Evolutionary conservation across 1,284 basidiomycete genomes (phyloP), one percentile per base, ranked within the genome.

Genomic region (Apiotrichum laibachii): DNA sequence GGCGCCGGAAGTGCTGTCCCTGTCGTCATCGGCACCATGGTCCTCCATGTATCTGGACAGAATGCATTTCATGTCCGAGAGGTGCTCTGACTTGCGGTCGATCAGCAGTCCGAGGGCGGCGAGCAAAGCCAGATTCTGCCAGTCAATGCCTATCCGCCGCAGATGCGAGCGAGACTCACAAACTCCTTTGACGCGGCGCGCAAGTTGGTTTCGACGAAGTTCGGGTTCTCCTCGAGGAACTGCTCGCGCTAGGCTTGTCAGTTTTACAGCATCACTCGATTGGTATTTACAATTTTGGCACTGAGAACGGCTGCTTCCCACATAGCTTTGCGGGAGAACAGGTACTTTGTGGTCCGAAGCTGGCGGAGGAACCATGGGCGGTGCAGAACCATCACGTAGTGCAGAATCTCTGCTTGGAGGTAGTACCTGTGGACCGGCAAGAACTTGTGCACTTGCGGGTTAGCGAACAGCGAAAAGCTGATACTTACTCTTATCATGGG

Each of bases 331-430:
- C 76, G 61, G 11, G 75, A 77, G 16, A 73, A 61, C 9, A 60
- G 62, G 54, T 72, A 75, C 40, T 67, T 66, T 31, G 65, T 16
- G 45, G 66, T 73, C 15, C 67, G 56, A 31, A 76, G 50, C 44
- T 71, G 69, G 11, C 75, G 64, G 42, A 78, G 56, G 18, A 77
- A 64, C 75, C 75, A 78, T 0, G 77, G 75, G 6, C 77, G 75
- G 53, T 78, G 77, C 15, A 78, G 65, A 19, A 77, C 75, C 40
- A 78, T 77, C 8, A 59, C 69, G 48, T 70, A 75, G 49, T 76
- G 71, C 42, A 75, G 43, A 15, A 78, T 75, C 57, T 78, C 77
- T 0, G 74, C 75, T 45, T 76, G 72, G n/a, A 78, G 70, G 55
- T 76, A 76, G 46, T 75, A 76, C 42, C 77, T 59, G 47, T 78